Evolutionary conservation across 208 protist genomes (phyloP), one percentile per base, ranked within the genome.

Genomic region (Trichomonas gallinae): DNA sequence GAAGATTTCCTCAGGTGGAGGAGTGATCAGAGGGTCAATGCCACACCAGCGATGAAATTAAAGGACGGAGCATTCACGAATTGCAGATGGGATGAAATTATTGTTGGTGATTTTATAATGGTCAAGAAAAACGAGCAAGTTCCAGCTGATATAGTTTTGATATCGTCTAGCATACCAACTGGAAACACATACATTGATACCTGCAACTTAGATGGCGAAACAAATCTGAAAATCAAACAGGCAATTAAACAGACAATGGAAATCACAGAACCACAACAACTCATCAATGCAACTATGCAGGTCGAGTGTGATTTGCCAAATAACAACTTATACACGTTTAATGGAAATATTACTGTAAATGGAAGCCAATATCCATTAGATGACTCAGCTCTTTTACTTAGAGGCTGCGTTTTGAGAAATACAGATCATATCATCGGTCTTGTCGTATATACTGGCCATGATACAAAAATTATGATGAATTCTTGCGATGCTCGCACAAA

Each of bases 331-430:
- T 42, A 96, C 6, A 46, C 40, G 8, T 97, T 97, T 17, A 48
- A 96, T 26, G 96, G 96, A 21, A 96, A 93, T 36, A 93, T 93
- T 26, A 13, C 8, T 38, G 45, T 93, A 2, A 51, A 93, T 38
- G 44, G 13, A 38, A 10, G 0, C 26, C 34, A 46, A 31, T 40
- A 89, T 89, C 34, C 97, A 87, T 36, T 98, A 34, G 98, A 97
- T 51, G 98, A 98, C 88, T 98, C 98, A 26, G 98, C 99, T 96
- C 98, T 99, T 81, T 45, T 99, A 6, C 98, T 98, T 0, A 97
- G 98, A 38, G 98, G 98, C 15, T 98, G 98, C 96, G 96, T 98
- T 0, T 96, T 99, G 17, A 97, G 98, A 48, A 99, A 99, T 97
- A 99, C 98, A 44, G 97, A 98, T 89, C 98, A 98, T 97, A 97